A percentile compares a stretch with the other conserved stretches of the same genome.
phyloP scores from a whole-genome alignment of 1,139 yeast genomes.

The Yamadazyma diddensiae region DNA sequence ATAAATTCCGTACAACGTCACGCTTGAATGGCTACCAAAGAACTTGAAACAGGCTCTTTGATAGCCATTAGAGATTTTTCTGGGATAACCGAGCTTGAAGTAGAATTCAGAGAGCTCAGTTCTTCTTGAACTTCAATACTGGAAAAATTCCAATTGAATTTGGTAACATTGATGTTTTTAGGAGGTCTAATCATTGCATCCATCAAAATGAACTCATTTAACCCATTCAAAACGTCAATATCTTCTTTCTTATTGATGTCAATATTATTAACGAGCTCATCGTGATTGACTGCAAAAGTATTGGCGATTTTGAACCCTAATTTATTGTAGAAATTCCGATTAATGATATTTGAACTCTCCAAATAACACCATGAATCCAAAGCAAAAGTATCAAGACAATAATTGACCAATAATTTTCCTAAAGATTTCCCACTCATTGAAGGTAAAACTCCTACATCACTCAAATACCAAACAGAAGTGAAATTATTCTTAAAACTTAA shows the following conservation, averaged over 20 bases:
- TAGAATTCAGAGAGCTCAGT: no score
- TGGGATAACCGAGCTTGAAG: no score
- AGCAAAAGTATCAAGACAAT: slow-evolving; percentile 23
- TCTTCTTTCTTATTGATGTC: slow-evolving; percentile 13
- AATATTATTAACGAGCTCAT: slow-evolving; percentile 18
- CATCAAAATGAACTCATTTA: slow-evolving; percentile 16
- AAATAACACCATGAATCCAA: slow-evolving; percentile 32
- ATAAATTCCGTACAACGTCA: slow-evolving; percentile 10
- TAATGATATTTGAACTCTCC: slow-evolving; percentile 51
- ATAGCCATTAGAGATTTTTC: no score
- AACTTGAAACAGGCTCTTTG: slow-evolving; percentile 1
- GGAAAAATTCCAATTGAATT: slow-evolving; percentile 10
- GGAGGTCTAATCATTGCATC: slow-evolving; percentile 20
- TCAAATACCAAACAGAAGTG: slow-evolving; percentile 35
- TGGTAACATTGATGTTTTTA: slow-evolving; percentile 13
- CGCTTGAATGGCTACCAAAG: slow-evolving; percentile 13
- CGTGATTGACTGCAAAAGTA: slow-evolving; percentile 40
- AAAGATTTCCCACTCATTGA: slow-evolving; percentile 40
- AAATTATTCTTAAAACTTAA: slow-evolving; percentile 14
- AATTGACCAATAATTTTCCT: slow-evolving; percentile 33
- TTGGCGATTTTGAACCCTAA: slow-evolving; percentile 46
- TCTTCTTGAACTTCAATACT: slow-evolving; percentile 6
- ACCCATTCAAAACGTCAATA: slow-evolving; percentile 9
- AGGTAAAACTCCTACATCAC: slow-evolving; percentile 40
- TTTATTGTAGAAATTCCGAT: slow-evolving; percentile 47